Base-by-base conservation (phyloP, 2,329 filamentous ascomycete genomes). In the Sporothrix mexicana region DNA sequence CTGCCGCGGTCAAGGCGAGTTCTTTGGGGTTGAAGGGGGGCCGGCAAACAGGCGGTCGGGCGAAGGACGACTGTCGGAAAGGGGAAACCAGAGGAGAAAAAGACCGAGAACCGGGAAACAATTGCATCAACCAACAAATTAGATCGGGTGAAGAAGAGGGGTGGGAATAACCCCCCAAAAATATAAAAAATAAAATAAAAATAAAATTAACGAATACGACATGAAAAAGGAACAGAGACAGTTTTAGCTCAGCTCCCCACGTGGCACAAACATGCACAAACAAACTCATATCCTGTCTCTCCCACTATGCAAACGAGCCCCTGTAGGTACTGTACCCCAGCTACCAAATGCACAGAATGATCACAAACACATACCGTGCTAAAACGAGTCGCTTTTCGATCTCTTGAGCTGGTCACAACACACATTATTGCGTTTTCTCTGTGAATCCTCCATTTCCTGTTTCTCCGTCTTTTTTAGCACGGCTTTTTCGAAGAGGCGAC, bases 241-340 rank as follows among this genome's bases (percentile, higher is more conserved):
- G 47, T 45, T 47, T 47, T 49, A 30, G 13, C 43, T 49, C 20
- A 49, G 6, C 15, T 30, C 1, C 9, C 23, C 15, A 55, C 17
- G 61, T 67, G 62, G 15, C 61, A 72, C 62, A 68, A 72, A 67
- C 57, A 67, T n/a, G 36, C 57, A 30, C 25, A 36, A 67, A 12
- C 30, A 51, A 41, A 59, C 20, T 70, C 36, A 20, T n/a, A n/a
- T n/a, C 17, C 10, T 66, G 41, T 66, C 61, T 47, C 41, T 5
- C n/a, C 41, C 41, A 47, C 20, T 20, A 4, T 45, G n/a, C 41
- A 25, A 47, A 10, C 20, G 12, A 66, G 10, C 15, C 30, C 30
- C 30, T 6, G 12, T 17, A 64, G n/a, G 30, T n/a, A 64, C 15
- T 43, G 15, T 13, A 66, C 30, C 7, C 30, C 30, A 45, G 47